A percentile compares a stretch with the other conserved stretches of the same genome.
Evolutionary conservation across 805 yeast genomes (phyloP).

Genomic region (Nakazawaea ernobii): DNA sequence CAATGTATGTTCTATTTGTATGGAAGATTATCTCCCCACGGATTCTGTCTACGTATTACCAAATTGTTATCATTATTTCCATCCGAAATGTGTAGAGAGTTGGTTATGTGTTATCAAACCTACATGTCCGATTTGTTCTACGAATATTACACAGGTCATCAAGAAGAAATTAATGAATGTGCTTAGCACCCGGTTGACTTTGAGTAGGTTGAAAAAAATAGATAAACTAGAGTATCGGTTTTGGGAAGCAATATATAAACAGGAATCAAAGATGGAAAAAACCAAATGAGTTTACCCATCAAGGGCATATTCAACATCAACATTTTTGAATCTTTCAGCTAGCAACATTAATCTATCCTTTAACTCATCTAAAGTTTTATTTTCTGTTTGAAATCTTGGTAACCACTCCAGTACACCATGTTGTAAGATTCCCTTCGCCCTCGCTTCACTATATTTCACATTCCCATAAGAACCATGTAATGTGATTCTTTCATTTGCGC

Average conservation of each 20-base stretch:
- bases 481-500: conserved; percentile 34
- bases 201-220: not conserved
- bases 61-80: not conserved
- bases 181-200: not conserved
- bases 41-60: not conserved
- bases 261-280: not conserved
- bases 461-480: conserved; percentile 49
- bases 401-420: conserved; percentile 48
- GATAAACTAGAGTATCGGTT: not conserved
- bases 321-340: conserved; percentile 28
- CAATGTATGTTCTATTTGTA: not conserved
- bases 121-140: not conserved
- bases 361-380: conserved; percentile 20
- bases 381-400: conserved; percentile 24
- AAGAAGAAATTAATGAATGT: not conserved
- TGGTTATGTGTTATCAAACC: not conserved
- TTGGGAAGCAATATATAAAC: not conserved
- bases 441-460: conserved; percentile 29
- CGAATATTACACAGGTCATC: not conserved
- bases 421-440: conserved; percentile 48
- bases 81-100: not conserved
- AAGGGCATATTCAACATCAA: conserved; percentile 15
- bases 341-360: conserved; percentile 34
- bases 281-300: conserved; percentile 12
- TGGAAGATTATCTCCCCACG: not conserved